Evolutionary conservation across 768 basidiomycete species (phyloP), one percentile per base, ranked within the genome.

Genomic region (Termitomyces eurrhizus): DNA sequence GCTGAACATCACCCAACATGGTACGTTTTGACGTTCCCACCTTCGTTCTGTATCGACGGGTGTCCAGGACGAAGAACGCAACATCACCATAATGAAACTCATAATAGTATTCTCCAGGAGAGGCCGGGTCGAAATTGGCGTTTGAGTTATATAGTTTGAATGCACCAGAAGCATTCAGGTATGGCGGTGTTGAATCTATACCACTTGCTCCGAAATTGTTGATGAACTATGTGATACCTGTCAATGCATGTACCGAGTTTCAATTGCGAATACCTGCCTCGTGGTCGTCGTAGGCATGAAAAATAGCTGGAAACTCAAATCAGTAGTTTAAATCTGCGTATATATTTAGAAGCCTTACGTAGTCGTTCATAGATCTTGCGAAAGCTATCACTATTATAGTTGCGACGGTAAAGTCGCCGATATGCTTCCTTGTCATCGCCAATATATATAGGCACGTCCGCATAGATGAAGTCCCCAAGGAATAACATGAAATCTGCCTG

Each of bases 41-140:
- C 39, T 57, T 60, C 3, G 64, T 61, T 37, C 67, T 64, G 39
- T 68, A 62, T 41, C 65, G 62, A 37, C 59, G 52, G 32, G 39
- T 56, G 39, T 92, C 90, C 75, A 87, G 74, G n/a, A 91, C 87
- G 74, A 91, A 92, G 71, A 88, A 91, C 0, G 88, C 86, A 8
- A 77, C 75, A 65, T 92, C 89, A 0, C 84, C 88, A 63, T 87
- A 81, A 37, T 77, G 76, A 72, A 88, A 88, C 56, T 82, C 79
- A 66, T 79, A 88, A 67, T 86, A 87, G 62, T 82, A 74, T 54
- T 77, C 74, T 32, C 75, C 80, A 7, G 73, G 68, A 16, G 68
- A 69, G 26, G 69, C 58, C 1, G 86, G 71, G 60, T 87, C 85
- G 69, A 83, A 86, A 68, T 90, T 89, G 13, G 79, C 83, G 33